Base-by-base conservation (phyloP, 73 alveolate species). In the Paramecium primaurelia region DNA sequence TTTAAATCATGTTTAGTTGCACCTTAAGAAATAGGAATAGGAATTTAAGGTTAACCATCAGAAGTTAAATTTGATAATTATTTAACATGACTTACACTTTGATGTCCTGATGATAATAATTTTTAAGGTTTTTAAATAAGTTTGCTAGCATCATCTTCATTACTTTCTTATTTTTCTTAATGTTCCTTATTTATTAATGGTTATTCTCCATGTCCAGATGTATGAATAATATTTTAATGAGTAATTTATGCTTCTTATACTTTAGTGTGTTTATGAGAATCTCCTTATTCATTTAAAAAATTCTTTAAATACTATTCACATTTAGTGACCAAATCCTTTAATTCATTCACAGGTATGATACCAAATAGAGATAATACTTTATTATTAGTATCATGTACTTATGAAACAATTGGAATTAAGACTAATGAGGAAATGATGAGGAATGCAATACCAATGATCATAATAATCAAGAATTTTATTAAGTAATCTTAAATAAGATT, bases 321-420 rank as follows among this genome's bases (percentile, higher is more conserved):
- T 86, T 86, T 86, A 28, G 77, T 32, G 5, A 73, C 93, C 18
- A 86, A 86, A 54, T 86, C 93, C n/a, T 87, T 87, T 32, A 87
- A 40, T 64, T 87, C 93, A 14, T 73, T 36, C 6, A 64, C 77
- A 37, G 93, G 93, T 30, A 87, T 87, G 54, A 64, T 42, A 11
- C 93, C 93, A 40, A 87, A 87, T 4, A 87, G 86, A 3, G 88
- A 60, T 2, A 87, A 47, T 0, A 87, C 93, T 44, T 77, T 87
- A 77, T 87, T 87, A 87, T 87, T 87, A 3, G 93, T 86, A 30
- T 86, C 77, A 44, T 59, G 73, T 3, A 86, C 93, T 59, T 47
- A 20, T 37, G 77, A 86, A 6, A 86, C 93, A 30, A 86, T 86
- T 1, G 93, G 93, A 22, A 86, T 77, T 11, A 89, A n/a, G 6